Evolutionary conservation across 805 yeast genomes (phyloP), one percentile per base, ranked within the genome.

Genomic region (Metschnikowia proteae): DNA sequence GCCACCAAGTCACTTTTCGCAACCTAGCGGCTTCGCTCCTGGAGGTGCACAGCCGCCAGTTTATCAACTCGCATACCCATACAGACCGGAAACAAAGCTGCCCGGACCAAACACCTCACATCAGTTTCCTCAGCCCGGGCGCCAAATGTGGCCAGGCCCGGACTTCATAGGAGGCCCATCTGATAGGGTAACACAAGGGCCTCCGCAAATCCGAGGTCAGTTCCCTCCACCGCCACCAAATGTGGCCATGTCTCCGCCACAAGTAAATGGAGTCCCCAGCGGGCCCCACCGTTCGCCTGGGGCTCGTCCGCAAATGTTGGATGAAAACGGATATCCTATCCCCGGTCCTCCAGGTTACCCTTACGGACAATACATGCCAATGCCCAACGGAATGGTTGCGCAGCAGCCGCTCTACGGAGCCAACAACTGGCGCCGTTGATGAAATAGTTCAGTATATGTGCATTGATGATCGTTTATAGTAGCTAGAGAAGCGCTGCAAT

Each of bases 341-440:
- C 51, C 54, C 3, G 48, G 51, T 39, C 70, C 71, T 7, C 74
- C 71, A 13, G 71, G 71, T 1, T 70, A 67, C 48, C 61, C 68
- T 6, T 72, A 70, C 52, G 68, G 67, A n/a, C 71, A 64, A 45
- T 69, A 68, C 48, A 59, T 63, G 39, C 71, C 73, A 1, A 52
- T 67, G 47, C 70, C 62, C 25, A 70, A 69, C 6, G 67, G 66
- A 7, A 60, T 65, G 45, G 60, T 64, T 11, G 52, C 63, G 6
- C 64, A 58, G 32, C 56, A 56, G 44, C 63, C 54, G 37, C 59
- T 58, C 5, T 57, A 57, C 46, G 58, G 48, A 3, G 48, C 47
- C 9, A 46, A 44, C 23, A 56, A 56, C 46, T 56, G 60, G 60
- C 52, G 57, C 28, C 56, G 54, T 10, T 49, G 42, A 28, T 40